Percentiles rank a stretch among this genome's conserved stretches.
These are phyloP conservation scores for Neobulgaria alba DNA, from an alignment of 2,329 filamentous ascomycete genomes.

Conservation along the genomic window DNA sequence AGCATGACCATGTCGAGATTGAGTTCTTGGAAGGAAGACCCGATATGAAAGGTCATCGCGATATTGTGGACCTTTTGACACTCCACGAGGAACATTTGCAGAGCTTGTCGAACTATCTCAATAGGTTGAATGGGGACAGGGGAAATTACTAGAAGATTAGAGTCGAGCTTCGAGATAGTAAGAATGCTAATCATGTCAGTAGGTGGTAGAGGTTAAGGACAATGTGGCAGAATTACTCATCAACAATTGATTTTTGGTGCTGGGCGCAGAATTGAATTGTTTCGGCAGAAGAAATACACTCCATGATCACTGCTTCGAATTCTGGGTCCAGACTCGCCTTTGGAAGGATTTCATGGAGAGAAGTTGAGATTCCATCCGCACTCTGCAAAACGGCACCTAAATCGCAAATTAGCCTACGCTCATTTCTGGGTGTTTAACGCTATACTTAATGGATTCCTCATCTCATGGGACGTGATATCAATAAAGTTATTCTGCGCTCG, in stretches of 20 bases:
- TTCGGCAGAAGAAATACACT: constrained; percentile 61
- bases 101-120: constrained; percentile 53
- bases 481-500: constrained; percentile 63
- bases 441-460: constrained; percentile 57
- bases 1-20: constrained; percentile 61
- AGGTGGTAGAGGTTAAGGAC: no score
- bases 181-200: constrained; percentile 44
- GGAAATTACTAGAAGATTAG: constrained; percentile 59
- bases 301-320: constrained; percentile 40
- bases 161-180: constrained; percentile 63
- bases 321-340: constrained; percentile 31
- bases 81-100: constrained; percentile 73
- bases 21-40: constrained; percentile 54
- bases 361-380: constrained; percentile 57
- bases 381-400: constrained; percentile 70
- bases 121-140: constrained; percentile 62
- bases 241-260: constrained; percentile 65
- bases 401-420: constrained; percentile 50
- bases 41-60: constrained; percentile 56
- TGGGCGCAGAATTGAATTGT: constrained; percentile 69
- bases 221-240: constrained; percentile 32
- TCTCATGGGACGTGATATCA: constrained; percentile 63
- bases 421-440: constrained; percentile 37
- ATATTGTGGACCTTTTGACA: constrained; percentile 56
- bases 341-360: constrained; percentile 28